Evolutionary conservation across 805 yeast genomes (phyloP), one percentile per base, ranked within the genome.

Genomic region (Cyberlindnera suaveolens): DNA sequence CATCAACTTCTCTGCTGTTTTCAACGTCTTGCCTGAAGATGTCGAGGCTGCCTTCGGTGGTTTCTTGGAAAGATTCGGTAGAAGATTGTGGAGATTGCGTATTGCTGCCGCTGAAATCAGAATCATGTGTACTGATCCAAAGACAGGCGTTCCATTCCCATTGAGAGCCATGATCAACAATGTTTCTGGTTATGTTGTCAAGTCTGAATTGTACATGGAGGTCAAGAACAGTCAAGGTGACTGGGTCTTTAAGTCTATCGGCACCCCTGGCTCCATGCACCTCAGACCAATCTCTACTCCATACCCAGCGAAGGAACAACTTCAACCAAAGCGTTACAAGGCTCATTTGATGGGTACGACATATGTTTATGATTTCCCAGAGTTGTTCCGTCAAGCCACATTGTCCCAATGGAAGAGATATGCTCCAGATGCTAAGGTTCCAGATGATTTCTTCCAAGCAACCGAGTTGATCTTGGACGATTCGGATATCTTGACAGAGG

Each of bases 271-370:
- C 31, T 77, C 93, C 19, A 93, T 93, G 99, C 99, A 93, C 62
- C 74, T 93, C 72, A 82, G 98, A 68, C 85, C 96, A 36, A 89
- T 93, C 60, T 83, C 90, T 38, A 87, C 97, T 41, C 96, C 97
- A 40, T 95, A 93, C 63, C 95, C 98, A 46, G 96, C 95, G 29
- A 93, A 93, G 74, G 99, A 93, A 70, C 90, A 95, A 71, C 76
- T 93, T 60, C 99, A 93, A 72, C 97, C 98, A 57, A 93, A 93
- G 69, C 88, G 99, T 70, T 95, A 95, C 74, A 86, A 84, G 72
- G 99, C 99, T 40, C 98, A 93, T 67, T 75, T 87, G 58, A 85
- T 93, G 90, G 99, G 99, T 51, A 93, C 99, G 16, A 90, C 99
- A 10, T 93, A 88, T 62, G 96, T 88, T 40, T 93, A 95, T 61